Conservation (phyloP, 1,139 yeast species). For the Magnusiomyces tetraspermus region DNA sequence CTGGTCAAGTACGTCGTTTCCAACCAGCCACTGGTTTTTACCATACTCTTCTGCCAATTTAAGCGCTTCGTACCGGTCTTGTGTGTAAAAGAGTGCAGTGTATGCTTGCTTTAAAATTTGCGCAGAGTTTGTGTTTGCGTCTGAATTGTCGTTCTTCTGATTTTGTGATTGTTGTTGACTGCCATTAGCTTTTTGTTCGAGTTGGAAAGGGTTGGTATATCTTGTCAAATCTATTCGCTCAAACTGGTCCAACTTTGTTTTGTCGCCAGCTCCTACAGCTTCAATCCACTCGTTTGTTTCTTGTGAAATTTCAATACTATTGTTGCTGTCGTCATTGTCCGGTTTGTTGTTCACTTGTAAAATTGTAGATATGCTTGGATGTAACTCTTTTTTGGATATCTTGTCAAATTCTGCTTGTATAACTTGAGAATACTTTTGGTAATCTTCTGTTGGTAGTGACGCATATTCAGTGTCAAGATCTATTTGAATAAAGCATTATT, state of each 20-base stretch:
- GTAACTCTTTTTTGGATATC: not conserved
- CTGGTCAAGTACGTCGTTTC: constrained; percentile 27
- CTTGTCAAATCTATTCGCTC: constrained; percentile 28
- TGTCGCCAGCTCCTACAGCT: not conserved
- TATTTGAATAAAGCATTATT: not conserved
- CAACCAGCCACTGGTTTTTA: constrained; percentile 30
- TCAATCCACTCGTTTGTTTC: not conserved
- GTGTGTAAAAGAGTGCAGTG: constrained; percentile 26
- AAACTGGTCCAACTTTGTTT: not conserved
- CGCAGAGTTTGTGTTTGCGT: constrained; percentile 9
- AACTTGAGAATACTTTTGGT: not conserved
- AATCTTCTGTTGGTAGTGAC: not conserved
- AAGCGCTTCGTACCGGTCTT: constrained; percentile 25
- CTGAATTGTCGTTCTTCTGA: constrained; percentile 15
- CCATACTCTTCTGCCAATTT: constrained; percentile 25
- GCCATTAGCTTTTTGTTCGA: not conserved
- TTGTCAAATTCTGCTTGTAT: not conserved
- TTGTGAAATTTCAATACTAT: not conserved
- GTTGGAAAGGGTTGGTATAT: constrained; percentile 12
- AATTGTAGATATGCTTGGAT: not conserved
- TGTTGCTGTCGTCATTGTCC: not conserved
- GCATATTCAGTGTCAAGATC: constrained; percentile 1
- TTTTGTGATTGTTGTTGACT: not conserved
- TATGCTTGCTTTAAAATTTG: constrained; percentile 20
- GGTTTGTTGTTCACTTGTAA: not conserved